These are phyloP conservation scores for Boletellus sp. DNA, from an alignment of 768 basidiomycete genomes.

Conservation along the genomic window DNA sequence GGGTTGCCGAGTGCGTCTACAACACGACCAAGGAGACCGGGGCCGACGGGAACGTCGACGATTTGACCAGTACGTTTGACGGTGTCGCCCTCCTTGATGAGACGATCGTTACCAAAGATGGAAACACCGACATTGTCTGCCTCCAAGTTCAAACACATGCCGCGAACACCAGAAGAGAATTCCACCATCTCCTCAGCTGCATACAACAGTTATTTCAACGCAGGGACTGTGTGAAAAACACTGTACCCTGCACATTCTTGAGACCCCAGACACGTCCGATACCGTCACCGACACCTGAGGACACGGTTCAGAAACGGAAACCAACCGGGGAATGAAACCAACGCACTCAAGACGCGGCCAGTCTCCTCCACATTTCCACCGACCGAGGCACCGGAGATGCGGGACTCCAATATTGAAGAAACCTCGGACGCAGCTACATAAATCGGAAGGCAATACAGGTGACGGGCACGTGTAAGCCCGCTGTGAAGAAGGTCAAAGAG, in stretches of 20 bases:
- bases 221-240: not conserved
- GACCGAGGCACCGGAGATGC: conserved; percentile 89
- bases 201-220: conserved; percentile 8
- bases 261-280: conserved; percentile 99
- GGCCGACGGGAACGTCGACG: conserved; percentile 99
- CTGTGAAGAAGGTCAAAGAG: not conserved
- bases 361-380: conserved; percentile 98
- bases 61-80: conserved; percentile 99
- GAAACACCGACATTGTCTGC: conserved; percentile 99
- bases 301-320: conserved; percentile 4
- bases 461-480: conserved; percentile 6
- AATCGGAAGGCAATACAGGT: conserved; percentile 23
- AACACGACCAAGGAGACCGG: conserved; percentile 95
- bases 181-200: conserved; percentile 99
- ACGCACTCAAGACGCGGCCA: conserved; percentile 95
- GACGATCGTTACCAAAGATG: conserved; percentile 97
- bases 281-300: conserved; percentile 96
- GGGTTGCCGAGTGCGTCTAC: conserved; percentile 99
- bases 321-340: not conserved
- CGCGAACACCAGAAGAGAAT: conserved; percentile 99
- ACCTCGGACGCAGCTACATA: conserved; percentile 94
- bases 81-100: conserved; percentile 99
- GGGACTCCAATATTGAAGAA: conserved; percentile 97
- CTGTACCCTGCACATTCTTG: conserved; percentile 91
- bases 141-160: conserved; percentile 99